Conservation (phyloP, 176 grass and related monocot genomes). For the Zoysia pacifica region DNA sequence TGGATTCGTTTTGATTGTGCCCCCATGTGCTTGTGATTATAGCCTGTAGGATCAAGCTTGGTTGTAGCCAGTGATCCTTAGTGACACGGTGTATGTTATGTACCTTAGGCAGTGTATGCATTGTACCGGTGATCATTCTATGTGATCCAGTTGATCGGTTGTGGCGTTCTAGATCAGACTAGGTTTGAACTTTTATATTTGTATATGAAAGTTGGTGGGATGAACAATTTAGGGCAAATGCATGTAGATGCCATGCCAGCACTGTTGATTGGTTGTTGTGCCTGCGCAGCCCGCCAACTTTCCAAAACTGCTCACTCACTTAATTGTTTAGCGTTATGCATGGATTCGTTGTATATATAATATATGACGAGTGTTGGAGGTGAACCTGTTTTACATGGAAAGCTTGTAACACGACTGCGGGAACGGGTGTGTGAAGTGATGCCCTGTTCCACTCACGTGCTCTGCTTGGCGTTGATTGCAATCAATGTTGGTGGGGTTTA, state of each 20-base stretch:
- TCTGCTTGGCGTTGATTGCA: not conserved
- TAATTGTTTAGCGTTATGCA: not conserved
- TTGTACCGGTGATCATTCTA: not conserved
- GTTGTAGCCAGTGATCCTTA: not conserved
- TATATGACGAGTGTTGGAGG: not conserved
- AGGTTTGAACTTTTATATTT: not conserved
- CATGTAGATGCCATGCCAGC: too few relatives aligned
- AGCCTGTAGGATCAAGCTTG: not conserved
- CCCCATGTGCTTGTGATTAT: not conserved
- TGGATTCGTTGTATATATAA: not conserved
- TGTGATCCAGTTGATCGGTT: not conserved
- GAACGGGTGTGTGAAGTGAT: too few relatives aligned
- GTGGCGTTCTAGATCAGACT: not conserved
- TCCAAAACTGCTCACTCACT: not conserved
- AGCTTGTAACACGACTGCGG: not conserved
- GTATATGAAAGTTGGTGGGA: not conserved
- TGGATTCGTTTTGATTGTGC: not conserved
- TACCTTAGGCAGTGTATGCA: not conserved
- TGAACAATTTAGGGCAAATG: not conserved
- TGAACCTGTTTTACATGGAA: not conserved
- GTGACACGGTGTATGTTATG: not conserved
- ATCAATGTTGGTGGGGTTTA: conserved; percentile 4
- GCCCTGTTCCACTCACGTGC: too few relatives aligned
- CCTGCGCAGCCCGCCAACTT: not conserved
- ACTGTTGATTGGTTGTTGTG: not conserved